Conservation (phyloP, 331 rosid species). For the Malus hybrid region DNA sequence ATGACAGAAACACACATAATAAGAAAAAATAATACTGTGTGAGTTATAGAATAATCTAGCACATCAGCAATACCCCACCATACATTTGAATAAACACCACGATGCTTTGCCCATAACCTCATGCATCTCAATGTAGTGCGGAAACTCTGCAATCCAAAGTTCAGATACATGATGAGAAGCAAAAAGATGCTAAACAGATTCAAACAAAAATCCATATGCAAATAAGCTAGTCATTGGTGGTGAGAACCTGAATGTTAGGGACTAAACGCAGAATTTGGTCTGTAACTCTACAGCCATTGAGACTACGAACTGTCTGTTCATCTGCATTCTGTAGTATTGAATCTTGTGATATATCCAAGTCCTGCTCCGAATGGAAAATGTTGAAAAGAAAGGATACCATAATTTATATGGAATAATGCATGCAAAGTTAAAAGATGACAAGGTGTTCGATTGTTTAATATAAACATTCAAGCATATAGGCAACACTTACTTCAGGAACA, state of each 20-base stretch:
- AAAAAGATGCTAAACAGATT: constrained; percentile 1
- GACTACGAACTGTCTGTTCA: constrained; percentile 96
- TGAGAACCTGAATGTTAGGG: constrained; percentile 87
- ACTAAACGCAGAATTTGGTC: constrained; percentile 88
- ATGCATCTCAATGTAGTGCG: constrained; percentile 93
- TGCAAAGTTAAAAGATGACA: neutral
- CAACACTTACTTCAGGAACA: constrained; percentile 81
- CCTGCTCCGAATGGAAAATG: constrained; percentile 36
- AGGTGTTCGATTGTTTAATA: neutral
- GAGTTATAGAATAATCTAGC: constrained; percentile 10
- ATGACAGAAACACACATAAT: constrained; percentile 14
- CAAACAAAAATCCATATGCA: neutral
- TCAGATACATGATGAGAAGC: constrained; percentile 19
- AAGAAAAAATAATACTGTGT: constrained; percentile 12
- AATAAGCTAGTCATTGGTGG: neutral
- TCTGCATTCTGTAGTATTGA: constrained; percentile 82
- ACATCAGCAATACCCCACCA: constrained; percentile 9
- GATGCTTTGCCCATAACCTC: constrained; percentile 95
- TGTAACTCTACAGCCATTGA: constrained; percentile 94
- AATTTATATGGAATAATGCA: neutral
- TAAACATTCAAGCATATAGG: neutral
- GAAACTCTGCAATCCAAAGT: constrained; percentile 56
- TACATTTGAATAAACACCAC: constrained; percentile 98
- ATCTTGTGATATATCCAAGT: constrained; percentile 85
- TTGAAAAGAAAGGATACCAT: neutral